These are phyloP conservation scores for Limnanthes douglasii DNA, from an alignment of 345 rosid species.

Conservation along the genomic window DNA sequence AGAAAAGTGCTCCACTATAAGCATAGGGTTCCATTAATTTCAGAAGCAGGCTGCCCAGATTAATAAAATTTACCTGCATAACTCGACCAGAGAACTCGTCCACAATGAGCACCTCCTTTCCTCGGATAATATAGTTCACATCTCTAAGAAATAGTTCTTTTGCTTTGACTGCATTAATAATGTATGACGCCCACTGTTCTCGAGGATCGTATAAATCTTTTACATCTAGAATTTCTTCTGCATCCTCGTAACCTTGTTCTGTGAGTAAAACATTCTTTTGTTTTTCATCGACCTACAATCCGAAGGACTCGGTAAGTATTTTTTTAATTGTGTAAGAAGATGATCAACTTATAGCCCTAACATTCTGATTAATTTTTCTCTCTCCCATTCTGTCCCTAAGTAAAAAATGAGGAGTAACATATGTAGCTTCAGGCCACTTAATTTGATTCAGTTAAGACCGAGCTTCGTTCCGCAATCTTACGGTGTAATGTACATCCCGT, in stretches of 20 bases:
- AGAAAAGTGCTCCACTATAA: no score
- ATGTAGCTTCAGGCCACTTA: no score
- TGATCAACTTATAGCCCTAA: no score
- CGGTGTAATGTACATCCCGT: conserved; percentile 89
- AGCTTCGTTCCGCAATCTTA: no score
- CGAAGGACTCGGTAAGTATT: conserved; percentile 2
- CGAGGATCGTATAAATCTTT: conserved; percentile 97
- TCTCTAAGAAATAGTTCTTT: conserved; percentile 90
- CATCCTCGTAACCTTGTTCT: conserved; percentile 96
- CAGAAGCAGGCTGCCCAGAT: conserved; percentile 3
- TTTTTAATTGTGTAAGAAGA: no score
- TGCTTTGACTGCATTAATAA: conserved; percentile 91
- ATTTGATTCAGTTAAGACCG: no score
- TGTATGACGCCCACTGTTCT: conserved; percentile 89
- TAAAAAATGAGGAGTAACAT: conserved; percentile 2
- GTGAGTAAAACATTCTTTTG: conserved; percentile 79
- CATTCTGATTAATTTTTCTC: no score
- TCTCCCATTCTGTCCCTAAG: no score
- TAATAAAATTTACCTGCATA: conserved; percentile 63
- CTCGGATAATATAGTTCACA: conserved; percentile 84
- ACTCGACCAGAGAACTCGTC: conserved; percentile 99
- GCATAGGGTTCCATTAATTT: not conserved
- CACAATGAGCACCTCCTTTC: conserved; percentile 92
- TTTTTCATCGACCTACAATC: conserved; percentile 87
- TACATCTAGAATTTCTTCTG: conserved; percentile 80